Evolutionary conservation across 805 yeast species (phyloP), one percentile per base, ranked within the genome.

Genomic region (Zygosaccharomyces gambellarensis): DNA sequence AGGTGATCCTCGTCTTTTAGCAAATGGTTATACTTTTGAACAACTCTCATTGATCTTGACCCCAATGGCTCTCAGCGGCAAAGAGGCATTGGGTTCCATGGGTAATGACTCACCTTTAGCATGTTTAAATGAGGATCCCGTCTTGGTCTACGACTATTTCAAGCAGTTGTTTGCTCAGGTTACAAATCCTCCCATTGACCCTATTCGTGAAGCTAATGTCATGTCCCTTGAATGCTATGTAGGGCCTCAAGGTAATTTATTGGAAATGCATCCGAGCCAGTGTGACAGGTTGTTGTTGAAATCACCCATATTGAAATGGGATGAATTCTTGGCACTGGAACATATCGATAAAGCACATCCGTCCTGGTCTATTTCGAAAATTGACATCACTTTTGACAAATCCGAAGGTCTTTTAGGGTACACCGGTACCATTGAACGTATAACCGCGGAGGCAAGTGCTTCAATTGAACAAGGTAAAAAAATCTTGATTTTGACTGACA

Each of bases 121-220:
- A 0, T 94, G 99, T 71, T 73, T 92, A 59, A 85, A 96, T 34
- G 92, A 87, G 65, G 95, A 90, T 71, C 98, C 99, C 39, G 85
- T 84, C 58, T 72, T 94, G 54, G 74, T 89, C 55, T 92, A 87
- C 69, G 99, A 94, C 64, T 92, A 92, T 73, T 94, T 92, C 77
- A 83, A 96, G 63, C 96, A 92, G 70, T 78, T 92, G 64, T 92
- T 92, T 73, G 99, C 99, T 19, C 99, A 92, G 72, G 99, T 92
- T 49, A 92, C 99, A 29, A 92, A 92, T 72, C 99, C 99, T 50
- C 98, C 99, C 45, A 94, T 92, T 65, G 99, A 92, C 69, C 98
- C 99, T 46, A 94, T 92, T 61, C 84, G 98, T 69, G 99, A 92
- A 73, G 84, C 85, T 51, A 87, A 92, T 59, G 98, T 94, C 64